A percentile compares a stretch with the other conserved stretches of the same genome.
Evolutionary conservation across 2,329 filamentous ascomycete genomes (phyloP).

Genomic region (Orbilia quercus): DNA sequence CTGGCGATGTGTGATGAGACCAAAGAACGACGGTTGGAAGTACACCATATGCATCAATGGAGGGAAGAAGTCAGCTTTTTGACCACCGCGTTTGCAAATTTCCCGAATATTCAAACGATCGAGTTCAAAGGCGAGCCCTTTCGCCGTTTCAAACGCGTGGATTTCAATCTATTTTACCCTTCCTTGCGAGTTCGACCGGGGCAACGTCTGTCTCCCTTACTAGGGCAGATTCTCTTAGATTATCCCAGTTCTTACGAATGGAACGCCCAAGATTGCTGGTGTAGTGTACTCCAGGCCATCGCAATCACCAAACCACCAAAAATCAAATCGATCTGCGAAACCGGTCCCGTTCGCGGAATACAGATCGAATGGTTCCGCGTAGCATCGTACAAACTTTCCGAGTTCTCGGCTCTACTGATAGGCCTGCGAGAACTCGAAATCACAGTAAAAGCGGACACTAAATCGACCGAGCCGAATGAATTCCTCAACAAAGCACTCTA

Average conservation of each 20-base stretch:
- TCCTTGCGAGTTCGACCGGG: slow-evolving; percentile 1
- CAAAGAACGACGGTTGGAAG: background rate
- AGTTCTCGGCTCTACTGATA: too few species aligned
- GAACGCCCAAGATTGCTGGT: background rate
- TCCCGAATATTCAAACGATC: slow-evolving; percentile 19
- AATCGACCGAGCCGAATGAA: background rate
- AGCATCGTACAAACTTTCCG: too few species aligned
- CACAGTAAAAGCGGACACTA: background rate
- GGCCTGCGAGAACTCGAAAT: slow-evolving; percentile 3
- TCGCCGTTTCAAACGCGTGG: background rate
- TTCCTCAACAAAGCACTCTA: background rate
- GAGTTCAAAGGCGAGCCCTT: background rate
- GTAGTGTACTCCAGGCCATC: background rate
- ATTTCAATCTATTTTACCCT: slow-evolving; percentile 27
- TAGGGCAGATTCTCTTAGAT: too few species aligned
- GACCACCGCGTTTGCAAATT: background rate
- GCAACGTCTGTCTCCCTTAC: background rate
- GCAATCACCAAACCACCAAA: background rate
- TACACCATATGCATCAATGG: background rate
- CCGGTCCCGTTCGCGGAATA: background rate
- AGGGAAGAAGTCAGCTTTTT: background rate
- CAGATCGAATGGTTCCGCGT: slow-evolving; percentile 5
- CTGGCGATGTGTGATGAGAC: background rate
- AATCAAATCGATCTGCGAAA: background rate
- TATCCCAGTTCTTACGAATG: too few species aligned